Base-by-base conservation (phyloP, 805 yeast species). In the Candida sithepensis region DNA sequence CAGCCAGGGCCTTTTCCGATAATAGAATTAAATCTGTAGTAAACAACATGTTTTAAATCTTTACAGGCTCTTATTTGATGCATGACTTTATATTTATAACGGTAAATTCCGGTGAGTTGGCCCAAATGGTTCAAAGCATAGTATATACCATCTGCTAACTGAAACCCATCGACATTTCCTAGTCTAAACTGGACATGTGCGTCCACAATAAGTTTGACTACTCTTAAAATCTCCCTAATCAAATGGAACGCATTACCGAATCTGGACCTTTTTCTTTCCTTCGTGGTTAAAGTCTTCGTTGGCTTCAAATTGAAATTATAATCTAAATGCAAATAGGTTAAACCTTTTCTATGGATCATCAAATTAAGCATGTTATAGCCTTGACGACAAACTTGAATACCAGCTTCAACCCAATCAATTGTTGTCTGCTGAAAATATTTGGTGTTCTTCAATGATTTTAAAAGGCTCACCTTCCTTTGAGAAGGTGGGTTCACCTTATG, bases 331-430 rank as follows among this genome's bases (percentile, higher is more conserved):
- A 94, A 70, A 62, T 90, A 94, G 0, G 97, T 90, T 33, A 94
- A 70, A 0, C 98, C 98, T 56, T 87, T 84, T 58, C 90, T 79
- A 64, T 94, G 98, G 43, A 94, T 89, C 54, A 94, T 71, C 32
- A 94, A 69, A 64, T 90, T 91, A 41, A 94, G 74, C 96, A 92
- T 91, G 57, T 89, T 92, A 66, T 84, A 88, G 2, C 99, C 99
- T 66, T 94, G 99, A 34, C 81, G 78, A 60, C 96, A 87, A 2
- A 94, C 81, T 67, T 94, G 98, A 48, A 94, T 71, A 24, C 97
- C 99, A 1, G 98, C 99, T 65, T 94, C 99, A 2, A 92, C 94
- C 99, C 99, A 94, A 66, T 94, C 99, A 43, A 94, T 83, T 0
- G 91, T 77, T 0, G 99, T 92, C 57, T 87, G 84, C 61, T 89